Percentiles rank a stretch among this genome's conserved stretches.
These are phyloP conservation scores for Albizia julibrissin DNA, from an alignment of 306 rosid genomes.

Conservation along the genomic window DNA sequence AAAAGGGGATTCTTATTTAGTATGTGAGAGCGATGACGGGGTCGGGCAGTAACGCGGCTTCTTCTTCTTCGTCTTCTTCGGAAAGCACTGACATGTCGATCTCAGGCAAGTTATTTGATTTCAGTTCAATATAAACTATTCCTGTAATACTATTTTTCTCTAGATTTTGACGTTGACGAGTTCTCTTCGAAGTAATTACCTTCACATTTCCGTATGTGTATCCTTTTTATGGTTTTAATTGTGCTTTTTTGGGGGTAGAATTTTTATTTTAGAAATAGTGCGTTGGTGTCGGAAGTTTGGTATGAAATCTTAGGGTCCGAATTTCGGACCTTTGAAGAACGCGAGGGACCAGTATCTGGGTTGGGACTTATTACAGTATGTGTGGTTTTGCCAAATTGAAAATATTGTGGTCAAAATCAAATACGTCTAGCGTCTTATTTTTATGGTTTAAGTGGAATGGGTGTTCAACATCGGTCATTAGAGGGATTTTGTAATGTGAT, in stretches of 20 bases:
- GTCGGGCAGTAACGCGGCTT: conserved; percentile 19
- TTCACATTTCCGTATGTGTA: not conserved
- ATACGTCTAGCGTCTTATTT: not conserved
- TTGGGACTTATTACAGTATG: not conserved
- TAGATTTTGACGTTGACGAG: not conserved
- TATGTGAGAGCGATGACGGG: conserved; percentile 44
- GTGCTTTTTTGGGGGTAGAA: conserved; percentile 1
- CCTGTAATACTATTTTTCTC: not conserved
- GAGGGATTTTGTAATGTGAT: not conserved
- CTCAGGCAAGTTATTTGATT: conserved; percentile 39
- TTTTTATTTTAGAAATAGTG: not conserved
- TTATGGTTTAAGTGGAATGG: conserved; percentile 1
- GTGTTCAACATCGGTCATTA: not conserved
- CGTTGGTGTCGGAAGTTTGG: conserved; percentile 2
- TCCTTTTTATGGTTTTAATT: not conserved
- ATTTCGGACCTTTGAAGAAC: conserved; percentile 35
- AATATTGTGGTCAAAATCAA: conserved; percentile 5
- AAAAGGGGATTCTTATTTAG: conserved; percentile 2
- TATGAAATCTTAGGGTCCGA: not conserved
- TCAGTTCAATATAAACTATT: not conserved
- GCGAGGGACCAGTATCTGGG: not conserved
- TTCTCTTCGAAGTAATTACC: not conserved
- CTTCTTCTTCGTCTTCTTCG: conserved; percentile 41
- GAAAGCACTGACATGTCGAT: conserved; percentile 33
- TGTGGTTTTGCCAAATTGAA: conserved; percentile 11